Evolutionary conservation across 352 stramenopile species (phyloP), one percentile per base, ranked within the genome.

Genomic region (Phytophthora pseudosyringae): DNA sequence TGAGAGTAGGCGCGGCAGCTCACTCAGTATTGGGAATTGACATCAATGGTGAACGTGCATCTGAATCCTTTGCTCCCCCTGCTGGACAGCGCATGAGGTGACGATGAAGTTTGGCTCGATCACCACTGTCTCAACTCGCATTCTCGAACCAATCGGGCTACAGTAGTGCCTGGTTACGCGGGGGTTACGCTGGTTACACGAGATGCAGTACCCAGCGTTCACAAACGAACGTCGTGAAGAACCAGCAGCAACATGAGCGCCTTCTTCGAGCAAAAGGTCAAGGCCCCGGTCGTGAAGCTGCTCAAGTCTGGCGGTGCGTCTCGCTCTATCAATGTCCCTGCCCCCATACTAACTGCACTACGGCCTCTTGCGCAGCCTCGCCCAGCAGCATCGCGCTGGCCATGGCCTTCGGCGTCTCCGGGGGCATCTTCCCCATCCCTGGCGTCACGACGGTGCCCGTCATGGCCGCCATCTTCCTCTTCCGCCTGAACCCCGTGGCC

Each of bases 371-470:
- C 32, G 70, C 72, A 94, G 85, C 83, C 6, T 92, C 85, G 1
- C 81, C 85, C 8, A 70, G 77, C 43, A 91, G 83, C 67, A 88
- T 94, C 53, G 85, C 83, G 12, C 59, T 92, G 18, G 82, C 85
- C 36, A 90, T 94, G 82, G 81, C 85, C 10, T 92, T 94, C 69
- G 85, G 85, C 41, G 69, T 90, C 45, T 89, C 83, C 9, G 84
- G 81, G 28, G 82, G 86, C 25, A 81, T 94, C 29, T 93, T 94
- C 59, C 86, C 86, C n/a, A 80, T 94, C 45, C 83, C 83, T 32
- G 86, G 86, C 16, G 60, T 92, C 12, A 93, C 83, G 21, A 90
- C 78, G 8, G 59, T 94, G 29, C 86, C 84, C 8, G 79, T 91
- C 28, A 91, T 92, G 81, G 62, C 80, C 13, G 81, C 80, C 47